These are phyloP conservation scores for Cladophialophora carrionii DNA, from an alignment of 2,329 filamentous ascomycete species.

Conservation along the genomic window DNA sequence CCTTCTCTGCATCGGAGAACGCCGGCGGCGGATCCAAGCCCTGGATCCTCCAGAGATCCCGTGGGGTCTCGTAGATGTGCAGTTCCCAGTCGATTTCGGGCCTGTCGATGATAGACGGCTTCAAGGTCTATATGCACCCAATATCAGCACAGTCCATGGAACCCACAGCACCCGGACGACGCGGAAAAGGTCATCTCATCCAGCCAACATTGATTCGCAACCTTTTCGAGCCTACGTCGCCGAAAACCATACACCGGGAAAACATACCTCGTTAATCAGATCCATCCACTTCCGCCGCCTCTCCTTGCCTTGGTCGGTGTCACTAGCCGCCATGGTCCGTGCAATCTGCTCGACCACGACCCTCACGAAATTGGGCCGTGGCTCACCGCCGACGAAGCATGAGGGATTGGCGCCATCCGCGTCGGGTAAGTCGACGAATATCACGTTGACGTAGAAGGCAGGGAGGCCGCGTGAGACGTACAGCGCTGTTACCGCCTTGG, in stretches of 20 bases:
- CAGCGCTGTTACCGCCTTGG: conserved; percentile 39
- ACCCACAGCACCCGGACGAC: neutral
- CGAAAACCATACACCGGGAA: neutral
- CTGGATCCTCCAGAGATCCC: conserved; percentile 32
- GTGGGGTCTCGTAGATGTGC: conserved; percentile 30
- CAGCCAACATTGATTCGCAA: neutral
- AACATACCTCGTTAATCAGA: conserved; percentile 24
- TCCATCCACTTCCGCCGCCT: conserved; percentile 28
- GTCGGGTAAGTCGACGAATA: conserved; percentile 37
- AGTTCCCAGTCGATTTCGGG: conserved; percentile 29
- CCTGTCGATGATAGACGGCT: conserved; percentile 21
- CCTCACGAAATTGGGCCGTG: conserved; percentile 32
- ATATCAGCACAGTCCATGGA: neutral
- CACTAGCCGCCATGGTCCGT: conserved; percentile 18
- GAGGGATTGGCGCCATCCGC: neutral
- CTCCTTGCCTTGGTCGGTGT: conserved; percentile 22
- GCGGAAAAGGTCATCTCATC: neutral
- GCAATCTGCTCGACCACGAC: conserved; percentile 35
- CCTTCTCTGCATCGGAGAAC: conserved; percentile 21
- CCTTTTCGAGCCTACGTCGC: neutral
- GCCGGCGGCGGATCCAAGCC: conserved; percentile 26
- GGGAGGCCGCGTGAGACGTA: conserved; percentile 39
- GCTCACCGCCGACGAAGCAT: conserved; percentile 30
- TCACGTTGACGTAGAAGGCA: conserved; percentile 41
- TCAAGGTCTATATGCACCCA: conserved; percentile 20